These are phyloP conservation scores for Litsea cubeba DNA, from an alignment of 164 flowering plant genomes.

Conservation along the genomic window DNA sequence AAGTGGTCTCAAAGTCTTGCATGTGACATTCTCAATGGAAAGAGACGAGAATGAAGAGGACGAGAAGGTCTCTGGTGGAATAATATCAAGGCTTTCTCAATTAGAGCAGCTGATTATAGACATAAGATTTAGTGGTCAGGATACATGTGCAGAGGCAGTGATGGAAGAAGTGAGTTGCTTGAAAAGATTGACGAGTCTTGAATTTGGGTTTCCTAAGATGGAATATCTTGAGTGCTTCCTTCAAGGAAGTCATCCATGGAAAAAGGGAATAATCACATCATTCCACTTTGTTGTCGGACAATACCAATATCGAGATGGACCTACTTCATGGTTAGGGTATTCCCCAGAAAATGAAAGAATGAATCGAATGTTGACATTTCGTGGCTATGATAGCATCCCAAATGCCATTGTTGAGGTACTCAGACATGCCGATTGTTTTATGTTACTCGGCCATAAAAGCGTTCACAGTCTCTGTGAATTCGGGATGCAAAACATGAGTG, in stretches of 20 bases:
- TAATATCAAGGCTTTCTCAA: no score
- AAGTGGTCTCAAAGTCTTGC: constrained; percentile 7
- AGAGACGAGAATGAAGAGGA: not conserved
- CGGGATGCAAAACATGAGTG: no score
- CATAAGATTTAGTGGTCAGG: constrained; percentile 6
- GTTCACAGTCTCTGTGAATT: no score
- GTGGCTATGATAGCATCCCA: no score
- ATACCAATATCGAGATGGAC: no score
- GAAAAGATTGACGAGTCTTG: not conserved
- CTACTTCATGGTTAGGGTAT: no score
- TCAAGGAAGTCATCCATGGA: not conserved
- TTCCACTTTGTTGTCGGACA: not conserved
- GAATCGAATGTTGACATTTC: no score
- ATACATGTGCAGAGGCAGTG: constrained; percentile 1
- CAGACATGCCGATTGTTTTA: no score
- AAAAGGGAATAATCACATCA: not conserved
- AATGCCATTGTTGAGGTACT: no score
- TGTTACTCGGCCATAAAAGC: no score
- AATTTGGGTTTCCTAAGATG: not conserved
- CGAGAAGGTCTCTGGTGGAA: no score
- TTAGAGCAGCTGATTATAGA: constrained; percentile 16
- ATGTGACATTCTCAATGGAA: constrained; percentile 2
- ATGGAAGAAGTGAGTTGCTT: not conserved
- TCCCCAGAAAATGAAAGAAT: no score
- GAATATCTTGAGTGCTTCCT: not conserved